Evolutionary conservation across 345 rosid genomes (phyloP).

Genomic region (Hypericum androsaemum): DNA sequence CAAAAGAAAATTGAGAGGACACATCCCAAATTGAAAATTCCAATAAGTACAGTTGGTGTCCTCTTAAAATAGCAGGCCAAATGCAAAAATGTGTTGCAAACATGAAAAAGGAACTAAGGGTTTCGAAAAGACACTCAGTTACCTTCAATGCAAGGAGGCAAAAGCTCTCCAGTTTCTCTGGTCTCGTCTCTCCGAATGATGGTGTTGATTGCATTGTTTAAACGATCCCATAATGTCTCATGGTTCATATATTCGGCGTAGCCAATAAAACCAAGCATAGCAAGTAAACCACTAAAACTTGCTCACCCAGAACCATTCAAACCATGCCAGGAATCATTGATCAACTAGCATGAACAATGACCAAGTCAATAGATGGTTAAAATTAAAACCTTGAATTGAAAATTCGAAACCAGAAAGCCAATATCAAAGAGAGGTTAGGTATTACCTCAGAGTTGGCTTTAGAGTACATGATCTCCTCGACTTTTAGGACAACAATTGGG

Average conservation of each 20-base stretch:
- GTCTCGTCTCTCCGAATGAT: conserved; percentile 84
- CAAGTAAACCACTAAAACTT: too few species aligned
- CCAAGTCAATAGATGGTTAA: too few species aligned
- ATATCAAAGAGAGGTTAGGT: conserved; percentile 4
- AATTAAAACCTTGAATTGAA: too few species aligned
- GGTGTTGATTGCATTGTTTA: conserved; percentile 85
- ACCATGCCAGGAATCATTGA: too few species aligned
- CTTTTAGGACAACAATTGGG: conserved; percentile 64
- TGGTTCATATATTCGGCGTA: conserved; percentile 68
- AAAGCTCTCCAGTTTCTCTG: conserved; percentile 69
- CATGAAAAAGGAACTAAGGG: not conserved
- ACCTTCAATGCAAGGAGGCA: conserved; percentile 99
- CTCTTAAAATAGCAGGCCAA: not conserved
- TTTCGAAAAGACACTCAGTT: conserved; percentile 3
- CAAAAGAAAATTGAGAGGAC: too few species aligned
- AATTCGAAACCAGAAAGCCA: conserved; percentile 13
- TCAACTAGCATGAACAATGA: too few species aligned
- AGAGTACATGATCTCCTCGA: conserved; percentile 96
- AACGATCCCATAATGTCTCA: conserved; percentile 82
- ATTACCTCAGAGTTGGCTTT: conserved; percentile 95
- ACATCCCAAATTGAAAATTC: too few species aligned
- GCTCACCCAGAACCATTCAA: too few species aligned
- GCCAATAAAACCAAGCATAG: conserved; percentile 5
- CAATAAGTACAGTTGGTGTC: not conserved
- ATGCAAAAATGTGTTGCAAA: conserved; percentile 13